Percentiles rank a stretch among this genome's conserved stretches.
phyloP scores from a whole-genome alignment of 352 stramenopile genomes.

The Elongisporangium undulatum region DNA sequence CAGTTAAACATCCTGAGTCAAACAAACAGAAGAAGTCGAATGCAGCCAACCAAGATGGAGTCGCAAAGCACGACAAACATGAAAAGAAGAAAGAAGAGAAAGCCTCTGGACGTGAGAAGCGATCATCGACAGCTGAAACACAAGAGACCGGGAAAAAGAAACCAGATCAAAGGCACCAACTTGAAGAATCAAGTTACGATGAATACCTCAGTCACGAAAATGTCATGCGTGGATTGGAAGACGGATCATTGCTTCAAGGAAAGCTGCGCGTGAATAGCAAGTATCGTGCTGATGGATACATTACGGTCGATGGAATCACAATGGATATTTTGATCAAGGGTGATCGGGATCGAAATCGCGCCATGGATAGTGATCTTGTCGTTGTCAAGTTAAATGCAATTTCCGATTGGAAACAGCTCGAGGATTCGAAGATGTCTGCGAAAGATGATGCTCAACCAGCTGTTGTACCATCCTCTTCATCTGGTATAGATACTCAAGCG shows the following conservation, averaged over 20 bases:
- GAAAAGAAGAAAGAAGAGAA: neutral
- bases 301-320: slow-evolving; percentile 67
- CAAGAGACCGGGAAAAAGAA: slow-evolving; percentile 6
- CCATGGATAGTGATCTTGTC: slow-evolving; percentile 79
- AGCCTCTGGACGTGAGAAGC: neutral
- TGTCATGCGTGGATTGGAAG: slow-evolving; percentile 27
- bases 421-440: slow-evolving; percentile 8
- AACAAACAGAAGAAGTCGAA: slow-evolving; percentile 8
- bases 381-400: slow-evolving; percentile 50
- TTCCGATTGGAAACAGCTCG: slow-evolving; percentile 49
- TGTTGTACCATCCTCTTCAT: slow-evolving; percentile 10
- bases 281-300: slow-evolving; percentile 72
- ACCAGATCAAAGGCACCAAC: neutral
- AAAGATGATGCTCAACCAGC: slow-evolving; percentile 14
- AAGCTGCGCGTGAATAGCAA: slow-evolving; percentile 72
- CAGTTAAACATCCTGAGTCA: neutral
- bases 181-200: slow-evolving; percentile 15
- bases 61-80: neutral
- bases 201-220: slow-evolving; percentile 34
- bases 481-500: slow-evolving; percentile 25
- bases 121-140: neutral
- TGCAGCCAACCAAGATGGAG: neutral
- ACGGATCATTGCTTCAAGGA: slow-evolving; percentile 41
- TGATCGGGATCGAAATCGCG: slow-evolving; percentile 66
- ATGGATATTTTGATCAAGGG: slow-evolving; percentile 76